Percentiles rank a stretch among this genome's conserved stretches.
Conservation (phyloP, 2,329 filamentous ascomycete species). For the Whalleya microplaca region DNA sequence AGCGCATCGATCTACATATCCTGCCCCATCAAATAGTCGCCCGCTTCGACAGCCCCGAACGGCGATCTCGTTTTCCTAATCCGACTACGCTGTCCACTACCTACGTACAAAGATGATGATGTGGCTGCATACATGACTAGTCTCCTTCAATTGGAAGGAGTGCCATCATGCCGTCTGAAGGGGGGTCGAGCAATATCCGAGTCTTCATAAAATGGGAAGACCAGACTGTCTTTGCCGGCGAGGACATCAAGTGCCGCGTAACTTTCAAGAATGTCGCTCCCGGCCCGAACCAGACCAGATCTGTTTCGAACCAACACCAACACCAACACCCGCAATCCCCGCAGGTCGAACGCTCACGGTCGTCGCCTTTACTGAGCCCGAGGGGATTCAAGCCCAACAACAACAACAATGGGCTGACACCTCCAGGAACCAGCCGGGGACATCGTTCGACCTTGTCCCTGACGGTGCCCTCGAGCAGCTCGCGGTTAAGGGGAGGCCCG, state of each 20-base stretch:
- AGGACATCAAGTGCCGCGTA: slow-evolving; percentile 93
- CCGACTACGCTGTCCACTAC: slow-evolving; percentile 3
- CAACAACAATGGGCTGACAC: slow-evolving; percentile 48
- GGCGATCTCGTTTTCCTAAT: not conserved
- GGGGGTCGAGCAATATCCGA: slow-evolving; percentile 71
- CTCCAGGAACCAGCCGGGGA: slow-evolving; percentile 53
- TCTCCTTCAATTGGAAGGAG: slow-evolving; percentile 41
- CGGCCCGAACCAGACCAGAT: slow-evolving; percentile 40
- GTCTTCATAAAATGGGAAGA: slow-evolving; percentile 96
- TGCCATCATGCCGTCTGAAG: slow-evolving; percentile 53
- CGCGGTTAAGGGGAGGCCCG: slow-evolving; percentile 51
- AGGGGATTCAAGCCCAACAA: slow-evolving; percentile 45
- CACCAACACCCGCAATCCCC: slow-evolving; percentile 34
- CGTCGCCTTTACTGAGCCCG: slow-evolving; percentile 47
- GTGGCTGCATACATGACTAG: slow-evolving; percentile 32
- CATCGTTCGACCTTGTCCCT: slow-evolving; percentile 72
- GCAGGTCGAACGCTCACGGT: slow-evolving; percentile 40
- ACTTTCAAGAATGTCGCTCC: slow-evolving; percentile 87
- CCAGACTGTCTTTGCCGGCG: slow-evolving; percentile 92
- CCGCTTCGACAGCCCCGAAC: not conserved
- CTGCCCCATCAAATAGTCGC: too few relatives aligned
- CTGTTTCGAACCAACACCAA: slow-evolving; percentile 32
- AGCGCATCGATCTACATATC: too few relatives aligned
- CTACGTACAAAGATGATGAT: slow-evolving; percentile 28
- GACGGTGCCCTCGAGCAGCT: slow-evolving; percentile 51